phyloP scores from a whole-genome alignment of 2,329 filamentous ascomycete genomes.

The Rutstroemia sydowiana region DNA sequence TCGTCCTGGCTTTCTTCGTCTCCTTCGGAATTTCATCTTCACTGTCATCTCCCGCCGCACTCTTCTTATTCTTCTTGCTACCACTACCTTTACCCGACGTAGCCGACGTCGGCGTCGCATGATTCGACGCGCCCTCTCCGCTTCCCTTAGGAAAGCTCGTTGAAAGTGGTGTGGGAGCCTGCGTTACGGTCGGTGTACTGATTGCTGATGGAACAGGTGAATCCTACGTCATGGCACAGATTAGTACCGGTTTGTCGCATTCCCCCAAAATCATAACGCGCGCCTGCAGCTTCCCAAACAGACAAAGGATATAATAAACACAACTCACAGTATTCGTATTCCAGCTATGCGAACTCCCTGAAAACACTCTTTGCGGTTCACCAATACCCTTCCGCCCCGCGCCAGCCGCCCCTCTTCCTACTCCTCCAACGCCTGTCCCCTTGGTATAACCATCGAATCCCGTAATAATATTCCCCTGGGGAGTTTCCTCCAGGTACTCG shows the following conservation, averaged over 20 bases:
- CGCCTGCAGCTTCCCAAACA: too few species aligned
- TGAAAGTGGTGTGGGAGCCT: conserved; percentile 48
- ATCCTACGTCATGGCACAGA: conserved; percentile 21
- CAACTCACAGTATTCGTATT: conserved; percentile 38
- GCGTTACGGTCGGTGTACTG: conserved; percentile 31
- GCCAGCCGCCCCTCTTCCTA: conserved; percentile 38
- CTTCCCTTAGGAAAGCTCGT: conserved; percentile 44
- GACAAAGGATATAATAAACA: neutral
- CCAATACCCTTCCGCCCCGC: conserved; percentile 52
- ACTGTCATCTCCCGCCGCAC: conserved; percentile 44
- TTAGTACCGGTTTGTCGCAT: too few species aligned
- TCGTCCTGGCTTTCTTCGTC: conserved; percentile 28
- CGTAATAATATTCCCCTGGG: conserved; percentile 88
- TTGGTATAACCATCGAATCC: conserved; percentile 99
- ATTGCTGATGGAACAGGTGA: conserved; percentile 25
- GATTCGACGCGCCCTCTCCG: conserved; percentile 40
- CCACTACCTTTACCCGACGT: conserved; percentile 32
- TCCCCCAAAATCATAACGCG: too few species aligned
- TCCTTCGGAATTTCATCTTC: conserved; percentile 49
- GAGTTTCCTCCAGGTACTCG: conserved; percentile 84
- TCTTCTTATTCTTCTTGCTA: conserved; percentile 47
- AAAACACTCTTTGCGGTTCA: conserved; percentile 68
- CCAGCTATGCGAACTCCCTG: conserved; percentile 47
- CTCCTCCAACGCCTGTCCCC: conserved; percentile 54
- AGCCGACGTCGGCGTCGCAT: conserved; percentile 49